These are phyloP conservation scores for Cyphellophora europaea DNA, from an alignment of 2,329 filamentous ascomycete genomes.

Conservation along the genomic window DNA sequence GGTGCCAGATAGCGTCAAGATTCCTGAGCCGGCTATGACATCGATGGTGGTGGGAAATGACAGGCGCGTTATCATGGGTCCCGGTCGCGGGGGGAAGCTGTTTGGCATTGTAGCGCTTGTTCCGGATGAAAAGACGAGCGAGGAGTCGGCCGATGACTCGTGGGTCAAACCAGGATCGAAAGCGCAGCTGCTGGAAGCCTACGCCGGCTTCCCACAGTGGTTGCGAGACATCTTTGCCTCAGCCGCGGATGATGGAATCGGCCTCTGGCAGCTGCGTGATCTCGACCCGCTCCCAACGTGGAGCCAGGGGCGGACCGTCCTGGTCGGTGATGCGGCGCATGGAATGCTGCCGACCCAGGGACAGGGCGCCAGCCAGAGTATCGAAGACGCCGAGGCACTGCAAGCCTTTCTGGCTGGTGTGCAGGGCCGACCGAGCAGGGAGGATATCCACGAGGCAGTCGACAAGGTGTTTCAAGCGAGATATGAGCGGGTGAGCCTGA, in stretches of 20 bases:
- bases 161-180: constrained; percentile 27
- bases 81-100: constrained; percentile 30
- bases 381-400: constrained; percentile 32
- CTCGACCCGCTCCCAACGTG: constrained; percentile 29
- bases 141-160: constrained; percentile 26
- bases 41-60: constrained; percentile 38
- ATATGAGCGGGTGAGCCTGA: constrained; percentile 29
- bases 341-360: constrained; percentile 24
- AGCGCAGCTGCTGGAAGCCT: constrained; percentile 33
- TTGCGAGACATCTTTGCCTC: constrained; percentile 24
- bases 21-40: constrained; percentile 30
- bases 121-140: constrained; percentile 33
- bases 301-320: constrained; percentile 19
- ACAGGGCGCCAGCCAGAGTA: constrained; percentile 27
- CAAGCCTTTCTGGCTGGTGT: constrained; percentile 17
- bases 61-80: constrained; percentile 37
- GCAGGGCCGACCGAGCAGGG: constrained; percentile 4
- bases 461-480: constrained; percentile 21
- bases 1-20: too few relatives aligned
- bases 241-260: constrained; percentile 20
- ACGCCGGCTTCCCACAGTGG: constrained; percentile 33
- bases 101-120: constrained; percentile 37
- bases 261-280: constrained; percentile 38
- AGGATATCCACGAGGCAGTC: constrained; percentile 19
- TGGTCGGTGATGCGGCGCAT: constrained; percentile 23